Conservation (phyloP, 495 filamentous ascomycete genomes). For the Astrothelium macrocarpum region DNA sequence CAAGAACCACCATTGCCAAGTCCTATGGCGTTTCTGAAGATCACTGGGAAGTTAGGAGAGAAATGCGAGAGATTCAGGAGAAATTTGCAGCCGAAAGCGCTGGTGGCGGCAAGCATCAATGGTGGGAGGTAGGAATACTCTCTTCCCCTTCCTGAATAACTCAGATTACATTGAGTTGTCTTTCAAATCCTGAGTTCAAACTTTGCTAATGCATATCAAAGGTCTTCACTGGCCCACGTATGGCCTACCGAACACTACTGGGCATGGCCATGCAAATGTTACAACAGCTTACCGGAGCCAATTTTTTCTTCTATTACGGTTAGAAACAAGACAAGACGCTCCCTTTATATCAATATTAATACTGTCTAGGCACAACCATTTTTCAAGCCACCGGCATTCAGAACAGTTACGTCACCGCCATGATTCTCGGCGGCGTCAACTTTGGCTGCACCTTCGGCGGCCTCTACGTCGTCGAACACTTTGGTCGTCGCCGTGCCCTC, state of each 20-base stretch:
- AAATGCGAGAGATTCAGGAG: conserved; percentile 53
- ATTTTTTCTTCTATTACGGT: conserved; percentile 47
- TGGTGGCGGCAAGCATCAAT: conserved; percentile 29
- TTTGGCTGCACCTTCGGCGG: conserved; percentile 31
- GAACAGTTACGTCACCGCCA: conserved; percentile 26
- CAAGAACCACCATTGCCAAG: conserved; percentile 57
- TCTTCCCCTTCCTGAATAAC: not conserved
- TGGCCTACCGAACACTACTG: conserved; percentile 61
- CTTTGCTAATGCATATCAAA: not conserved
- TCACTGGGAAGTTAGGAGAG: conserved; percentile 53
- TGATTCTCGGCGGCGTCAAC: conserved; percentile 32
- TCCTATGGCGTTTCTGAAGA: conserved; percentile 59
- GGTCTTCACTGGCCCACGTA: conserved; percentile 41
- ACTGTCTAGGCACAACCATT: conserved; percentile 24
- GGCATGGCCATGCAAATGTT: conserved; percentile 63
- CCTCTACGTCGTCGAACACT: conserved; percentile 33
- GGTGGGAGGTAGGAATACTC: conserved; percentile 13
- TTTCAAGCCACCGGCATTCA: conserved; percentile 25
- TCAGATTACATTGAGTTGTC: not conserved
- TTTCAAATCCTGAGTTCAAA: not conserved
- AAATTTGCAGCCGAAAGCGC: conserved; percentile 37
- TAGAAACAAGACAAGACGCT: conserved; percentile 11
- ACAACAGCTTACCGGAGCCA: conserved; percentile 54
- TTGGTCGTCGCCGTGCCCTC: conserved; percentile 27
- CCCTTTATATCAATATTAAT: not conserved